Conservation (phyloP, 441 rosid species). For the Isatis lusitanica region DNA sequence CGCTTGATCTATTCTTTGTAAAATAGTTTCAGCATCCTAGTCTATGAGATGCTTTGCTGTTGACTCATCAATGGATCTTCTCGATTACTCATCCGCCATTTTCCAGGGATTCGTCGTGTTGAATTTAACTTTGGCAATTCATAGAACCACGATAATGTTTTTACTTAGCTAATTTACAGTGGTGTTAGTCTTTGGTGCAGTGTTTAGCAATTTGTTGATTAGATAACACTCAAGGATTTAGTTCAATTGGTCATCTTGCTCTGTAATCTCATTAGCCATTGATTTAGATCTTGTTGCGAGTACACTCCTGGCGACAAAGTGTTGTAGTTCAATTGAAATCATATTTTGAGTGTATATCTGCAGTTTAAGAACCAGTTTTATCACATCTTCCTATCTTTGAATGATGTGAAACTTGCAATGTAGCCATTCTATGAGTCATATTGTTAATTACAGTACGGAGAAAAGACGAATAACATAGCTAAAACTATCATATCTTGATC, state of each 20-base stretch:
- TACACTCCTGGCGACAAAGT: too few relatives aligned
- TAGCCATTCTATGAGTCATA: too few relatives aligned
- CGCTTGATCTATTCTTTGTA: neutral
- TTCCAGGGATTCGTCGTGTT: neutral
- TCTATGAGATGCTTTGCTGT: slow-evolving; percentile 11
- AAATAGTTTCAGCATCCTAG: neutral
- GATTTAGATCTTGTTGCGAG: too few relatives aligned
- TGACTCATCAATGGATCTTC: slow-evolving; percentile 3
- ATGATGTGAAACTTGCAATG: too few relatives aligned
- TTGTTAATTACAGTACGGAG: slow-evolving; percentile 47
- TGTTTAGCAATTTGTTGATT: neutral
- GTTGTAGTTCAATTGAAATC: too few relatives aligned
- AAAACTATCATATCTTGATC: slow-evolving; percentile 43
- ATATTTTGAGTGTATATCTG: too few relatives aligned
- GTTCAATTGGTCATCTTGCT: too few relatives aligned
- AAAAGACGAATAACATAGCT: slow-evolving; percentile 51
- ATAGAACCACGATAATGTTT: neutral
- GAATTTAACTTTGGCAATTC: neutral
- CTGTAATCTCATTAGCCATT: too few relatives aligned
- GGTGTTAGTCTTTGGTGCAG: neutral
- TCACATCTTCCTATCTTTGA: too few relatives aligned
- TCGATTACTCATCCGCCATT: neutral
- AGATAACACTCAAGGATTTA: too few relatives aligned
- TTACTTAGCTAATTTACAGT: slow-evolving; percentile 4
- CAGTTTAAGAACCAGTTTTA: too few relatives aligned